Conservation (phyloP, 1,284 basidiomycete genomes). For the Irpex rosettiformis region DNA sequence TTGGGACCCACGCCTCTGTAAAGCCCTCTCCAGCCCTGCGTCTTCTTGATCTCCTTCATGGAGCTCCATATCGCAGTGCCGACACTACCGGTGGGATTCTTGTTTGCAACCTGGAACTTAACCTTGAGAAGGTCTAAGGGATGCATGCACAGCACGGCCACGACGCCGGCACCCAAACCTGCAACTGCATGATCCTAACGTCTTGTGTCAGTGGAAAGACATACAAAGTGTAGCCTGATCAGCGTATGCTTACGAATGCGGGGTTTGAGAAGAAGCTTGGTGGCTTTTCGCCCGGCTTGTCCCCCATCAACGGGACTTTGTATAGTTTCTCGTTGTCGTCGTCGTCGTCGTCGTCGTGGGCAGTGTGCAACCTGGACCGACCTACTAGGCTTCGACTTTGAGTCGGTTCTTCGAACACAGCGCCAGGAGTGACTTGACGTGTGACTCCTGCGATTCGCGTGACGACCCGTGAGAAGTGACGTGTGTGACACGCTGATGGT, state of each 20-base stretch:
- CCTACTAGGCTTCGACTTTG: not conserved
- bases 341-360: not conserved
- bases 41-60: slow-evolving; percentile 69
- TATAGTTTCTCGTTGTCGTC: not conserved
- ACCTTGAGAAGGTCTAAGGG: slow-evolving; percentile 97
- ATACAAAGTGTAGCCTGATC: not conserved
- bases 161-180: slow-evolving; percentile 90
- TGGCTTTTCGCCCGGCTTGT: slow-evolving; percentile 19
- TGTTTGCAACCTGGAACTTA: slow-evolving; percentile 89
- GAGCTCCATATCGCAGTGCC: slow-evolving; percentile 80
- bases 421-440: too few relatives aligned
- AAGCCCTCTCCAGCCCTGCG: slow-evolving; percentile 82
- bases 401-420: too few relatives aligned
- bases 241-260: slow-evolving; percentile 44
- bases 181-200: slow-evolving; percentile 88
- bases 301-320: slow-evolving; percentile 9
- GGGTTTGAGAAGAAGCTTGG: slow-evolving; percentile 73
- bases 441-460: too few relatives aligned
- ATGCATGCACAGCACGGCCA: slow-evolving; percentile 95
- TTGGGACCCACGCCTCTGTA: slow-evolving; percentile 93
- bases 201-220: not conserved
- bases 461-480: not conserved
- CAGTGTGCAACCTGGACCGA: not conserved
- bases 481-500: not conserved
- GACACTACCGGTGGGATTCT: slow-evolving; percentile 55